phyloP scores from a whole-genome alignment of 2,329 filamentous ascomycete genomes.

The Phyllosticta citrichinensis region DNA sequence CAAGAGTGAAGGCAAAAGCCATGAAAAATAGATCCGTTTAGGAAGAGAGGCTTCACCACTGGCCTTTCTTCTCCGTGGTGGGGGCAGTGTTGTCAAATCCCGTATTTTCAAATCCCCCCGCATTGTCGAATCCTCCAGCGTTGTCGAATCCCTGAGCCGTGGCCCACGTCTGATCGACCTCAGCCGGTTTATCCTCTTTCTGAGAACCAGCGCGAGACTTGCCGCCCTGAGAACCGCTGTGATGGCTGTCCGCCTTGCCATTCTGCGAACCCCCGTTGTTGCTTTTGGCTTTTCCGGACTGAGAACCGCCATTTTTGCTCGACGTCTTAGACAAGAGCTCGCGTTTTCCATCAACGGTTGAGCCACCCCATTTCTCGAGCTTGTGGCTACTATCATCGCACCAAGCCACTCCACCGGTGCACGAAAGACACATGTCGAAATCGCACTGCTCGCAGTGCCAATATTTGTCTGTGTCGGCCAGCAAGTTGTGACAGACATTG shows the following conservation, averaged over 20 bases:
- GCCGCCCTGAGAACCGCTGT: background rate
- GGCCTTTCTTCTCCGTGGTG: too few species aligned
- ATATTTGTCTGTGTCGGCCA: background rate
- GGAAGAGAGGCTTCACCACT: too few species aligned
- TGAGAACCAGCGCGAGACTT: background rate
- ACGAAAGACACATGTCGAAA: constrained; percentile 1
- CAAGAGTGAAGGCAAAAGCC: too few species aligned
- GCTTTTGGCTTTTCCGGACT: background rate
- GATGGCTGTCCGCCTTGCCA: background rate
- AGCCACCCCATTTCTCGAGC: background rate
- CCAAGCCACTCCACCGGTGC: background rate
- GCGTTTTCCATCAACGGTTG: background rate
- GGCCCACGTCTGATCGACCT: too few species aligned
- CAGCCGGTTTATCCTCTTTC: background rate
- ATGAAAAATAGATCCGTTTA: too few species aligned
- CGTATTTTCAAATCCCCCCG: too few species aligned
- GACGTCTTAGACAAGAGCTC: background rate
- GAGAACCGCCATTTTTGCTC: background rate
- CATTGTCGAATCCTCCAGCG: too few species aligned
- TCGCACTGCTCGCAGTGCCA: constrained; percentile 1
- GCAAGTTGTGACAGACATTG: background rate
- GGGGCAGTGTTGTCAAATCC: too few species aligned
- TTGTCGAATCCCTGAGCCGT: too few species aligned
- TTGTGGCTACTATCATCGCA: background rate
- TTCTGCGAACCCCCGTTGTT: background rate